A percentile compares a stretch with the other conserved stretches of the same genome.
phyloP scores from a whole-genome alignment of 2,329 filamentous ascomycete species.

The Colletotrichum acutatum region DNA sequence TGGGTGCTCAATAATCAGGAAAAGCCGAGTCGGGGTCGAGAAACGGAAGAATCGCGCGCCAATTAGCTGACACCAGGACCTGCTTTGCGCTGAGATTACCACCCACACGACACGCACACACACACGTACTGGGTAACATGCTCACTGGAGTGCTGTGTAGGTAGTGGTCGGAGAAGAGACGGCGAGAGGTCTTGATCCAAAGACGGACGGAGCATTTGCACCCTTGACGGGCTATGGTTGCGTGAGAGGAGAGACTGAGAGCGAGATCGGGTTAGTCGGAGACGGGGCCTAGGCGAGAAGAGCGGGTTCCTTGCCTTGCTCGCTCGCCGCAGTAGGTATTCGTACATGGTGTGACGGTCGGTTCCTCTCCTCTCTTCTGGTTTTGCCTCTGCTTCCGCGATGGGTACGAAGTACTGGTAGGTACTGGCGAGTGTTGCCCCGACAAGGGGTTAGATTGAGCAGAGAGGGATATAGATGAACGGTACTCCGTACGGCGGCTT shows the following conservation, averaged over 20 bases:
- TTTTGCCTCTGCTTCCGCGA: background rate
- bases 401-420: background rate
- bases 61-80: slow-evolving; percentile 34
- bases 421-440: background rate
- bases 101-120: slow-evolving; percentile 31
- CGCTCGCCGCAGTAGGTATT: background rate
- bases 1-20: slow-evolving; percentile 25
- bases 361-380: background rate
- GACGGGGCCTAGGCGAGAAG: background rate
- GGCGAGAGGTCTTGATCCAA: background rate
- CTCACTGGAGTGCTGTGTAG: background rate
- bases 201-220: background rate
- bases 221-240: background rate
- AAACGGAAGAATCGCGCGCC: slow-evolving; percentile 27
- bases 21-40: slow-evolving; percentile 8
- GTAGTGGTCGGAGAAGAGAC: background rate
- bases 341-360: slow-evolving; percentile 12
- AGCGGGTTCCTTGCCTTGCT: background rate
- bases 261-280: background rate
- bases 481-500: slow-evolving; percentile 16
- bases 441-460: slow-evolving; percentile 10
- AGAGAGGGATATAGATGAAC: background rate
- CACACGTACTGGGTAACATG: slow-evolving; percentile 20
- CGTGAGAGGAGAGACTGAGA: background rate
- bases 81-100: slow-evolving; percentile 33